Evolutionary conservation across 208 protist genomes (phyloP).

Genomic region (Balamuthia mandrillaris): DNA sequence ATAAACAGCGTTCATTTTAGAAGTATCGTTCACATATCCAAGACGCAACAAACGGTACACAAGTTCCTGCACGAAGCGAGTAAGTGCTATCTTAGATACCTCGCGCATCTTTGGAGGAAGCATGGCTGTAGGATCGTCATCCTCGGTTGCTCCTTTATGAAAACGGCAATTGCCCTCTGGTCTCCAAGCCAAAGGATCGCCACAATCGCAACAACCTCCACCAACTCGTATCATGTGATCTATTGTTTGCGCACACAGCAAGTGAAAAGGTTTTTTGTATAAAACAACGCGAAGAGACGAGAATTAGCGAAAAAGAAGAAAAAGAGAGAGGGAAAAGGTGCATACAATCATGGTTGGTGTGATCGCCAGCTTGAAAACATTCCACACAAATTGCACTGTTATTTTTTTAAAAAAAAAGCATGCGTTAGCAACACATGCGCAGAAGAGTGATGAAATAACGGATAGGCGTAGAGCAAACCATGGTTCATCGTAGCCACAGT

Average conservation of each 20-base stretch:
- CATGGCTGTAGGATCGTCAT: not conserved
- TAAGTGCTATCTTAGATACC: too few species aligned
- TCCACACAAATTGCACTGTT: not conserved
- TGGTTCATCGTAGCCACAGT: conserved; percentile 7
- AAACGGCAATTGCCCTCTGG: not conserved
- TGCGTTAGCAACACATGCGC: not conserved
- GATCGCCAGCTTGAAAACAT: conserved; percentile 1
- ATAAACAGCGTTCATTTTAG: too few species aligned
- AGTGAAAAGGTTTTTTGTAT: not conserved
- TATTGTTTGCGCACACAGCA: not conserved
- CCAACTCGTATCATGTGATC: not conserved
- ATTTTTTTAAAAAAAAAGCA: not conserved
- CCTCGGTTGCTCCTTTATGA: not conserved
- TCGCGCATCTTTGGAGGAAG: not conserved
- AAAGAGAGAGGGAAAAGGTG: not conserved
- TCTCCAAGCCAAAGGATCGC: not conserved
- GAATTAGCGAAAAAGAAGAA: too few species aligned
- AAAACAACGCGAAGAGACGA: not conserved
- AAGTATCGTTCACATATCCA: too few species aligned
- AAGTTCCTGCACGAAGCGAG: too few species aligned
- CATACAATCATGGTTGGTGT: conserved; percentile 9
- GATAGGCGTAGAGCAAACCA: not conserved
- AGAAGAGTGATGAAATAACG: not conserved
- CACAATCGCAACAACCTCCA: conserved; percentile 2
- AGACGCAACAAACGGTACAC: too few species aligned